These are phyloP conservation scores for Populus simonii DNA, from an alignment of 345 rosid genomes.

Conservation along the genomic window DNA sequence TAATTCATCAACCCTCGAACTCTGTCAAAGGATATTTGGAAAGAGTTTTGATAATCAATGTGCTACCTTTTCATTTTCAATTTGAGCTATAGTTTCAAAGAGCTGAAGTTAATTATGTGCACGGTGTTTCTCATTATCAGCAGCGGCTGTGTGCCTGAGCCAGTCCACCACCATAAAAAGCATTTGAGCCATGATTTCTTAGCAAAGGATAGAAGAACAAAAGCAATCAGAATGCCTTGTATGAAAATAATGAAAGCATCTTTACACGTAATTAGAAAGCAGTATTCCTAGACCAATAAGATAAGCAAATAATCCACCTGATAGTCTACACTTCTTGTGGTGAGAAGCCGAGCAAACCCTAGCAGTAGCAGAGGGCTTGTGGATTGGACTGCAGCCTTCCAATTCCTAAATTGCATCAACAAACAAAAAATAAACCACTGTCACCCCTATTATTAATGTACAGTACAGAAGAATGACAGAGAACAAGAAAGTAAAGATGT, in stretches of 20 bases:
- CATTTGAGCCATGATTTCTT: background rate
- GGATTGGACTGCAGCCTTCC: constrained; percentile 54
- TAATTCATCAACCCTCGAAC: no score
- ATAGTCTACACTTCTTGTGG: constrained; percentile 74
- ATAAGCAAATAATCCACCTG: constrained; percentile 48
- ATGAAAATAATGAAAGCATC: background rate
- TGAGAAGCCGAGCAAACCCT: constrained; percentile 71
- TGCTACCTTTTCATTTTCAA: no score
- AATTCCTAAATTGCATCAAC: constrained; percentile 39
- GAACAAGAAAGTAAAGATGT: background rate
- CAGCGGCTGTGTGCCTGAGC: background rate
- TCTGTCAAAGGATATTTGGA: no score
- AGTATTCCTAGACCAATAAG: background rate
- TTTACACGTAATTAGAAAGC: background rate
- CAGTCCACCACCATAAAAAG: background rate
- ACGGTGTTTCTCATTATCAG: background rate
- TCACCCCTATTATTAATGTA: background rate
- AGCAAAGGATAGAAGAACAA: background rate
- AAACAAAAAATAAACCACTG: background rate
- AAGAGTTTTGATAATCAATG: no score
- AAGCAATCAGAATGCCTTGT: background rate
- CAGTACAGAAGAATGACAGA: no score
- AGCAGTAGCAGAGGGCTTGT: constrained; percentile 61
- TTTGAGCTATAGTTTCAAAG: no score
- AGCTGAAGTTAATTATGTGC: background rate